phyloP scores from a whole-genome alignment of 2,329 filamentous ascomycete genomes.

The Tolypocladium capitatum region DNA sequence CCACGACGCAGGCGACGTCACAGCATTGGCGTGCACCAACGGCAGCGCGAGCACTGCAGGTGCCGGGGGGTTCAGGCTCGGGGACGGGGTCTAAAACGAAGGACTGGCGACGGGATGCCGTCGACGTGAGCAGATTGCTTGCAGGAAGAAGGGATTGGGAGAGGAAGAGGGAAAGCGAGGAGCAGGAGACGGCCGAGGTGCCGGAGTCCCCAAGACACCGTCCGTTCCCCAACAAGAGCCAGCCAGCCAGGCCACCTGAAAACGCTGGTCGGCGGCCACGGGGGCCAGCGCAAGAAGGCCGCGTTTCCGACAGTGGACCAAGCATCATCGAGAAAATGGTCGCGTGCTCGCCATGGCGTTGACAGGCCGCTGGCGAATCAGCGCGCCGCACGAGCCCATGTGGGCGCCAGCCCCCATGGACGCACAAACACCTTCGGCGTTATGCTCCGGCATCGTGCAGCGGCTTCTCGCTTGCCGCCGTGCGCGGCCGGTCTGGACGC shows the following conservation, averaged over 20 bases:
- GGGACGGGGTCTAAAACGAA: background rate
- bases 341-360: constrained; percentile 22
- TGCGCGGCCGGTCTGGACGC: constrained; percentile 1
- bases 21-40: background rate
- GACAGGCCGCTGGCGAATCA: constrained; percentile 17
- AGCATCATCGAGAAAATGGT: constrained; percentile 30
- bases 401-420: constrained; percentile 6
- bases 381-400: constrained; percentile 18
- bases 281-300: background rate
- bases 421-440: background rate
- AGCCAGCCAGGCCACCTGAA: background rate
- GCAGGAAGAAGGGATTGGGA: background rate
- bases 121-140: background rate
- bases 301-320: constrained; percentile 18
- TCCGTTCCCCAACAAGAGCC: background rate
- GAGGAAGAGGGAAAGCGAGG: background rate
- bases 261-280: background rate
- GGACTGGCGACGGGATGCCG: background rate
- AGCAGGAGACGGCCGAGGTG: background rate
- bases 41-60: background rate
- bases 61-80: background rate
- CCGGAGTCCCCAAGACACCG: background rate
- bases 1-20: background rate
- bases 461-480: background rate
- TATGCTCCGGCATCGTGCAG: no score